Evolutionary conservation across 106 monocot species (phyloP), one percentile per base, ranked within the genome.

Genomic region (Platanthera zijinensis): DNA sequence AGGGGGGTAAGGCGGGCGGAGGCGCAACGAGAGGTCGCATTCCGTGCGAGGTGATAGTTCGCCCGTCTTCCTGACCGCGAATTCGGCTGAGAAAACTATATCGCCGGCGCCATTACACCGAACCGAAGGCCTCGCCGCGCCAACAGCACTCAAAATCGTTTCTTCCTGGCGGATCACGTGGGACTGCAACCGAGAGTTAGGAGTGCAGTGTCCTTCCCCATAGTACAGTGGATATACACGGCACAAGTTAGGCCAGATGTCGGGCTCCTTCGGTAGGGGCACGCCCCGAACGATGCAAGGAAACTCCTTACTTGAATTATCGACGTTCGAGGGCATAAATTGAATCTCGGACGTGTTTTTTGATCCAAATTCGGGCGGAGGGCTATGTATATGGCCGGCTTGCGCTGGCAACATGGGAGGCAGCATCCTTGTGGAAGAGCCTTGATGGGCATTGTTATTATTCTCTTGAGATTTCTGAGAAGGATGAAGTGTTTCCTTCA

Each of bases 21-120:
- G 68, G 17, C 79, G 81, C 54, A 95, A 69, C 1, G 94, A 87
- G 47, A 95, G 62, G 73, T 89, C 89, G 57, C 81, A 90, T 49
- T 19, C 80, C 10, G 28, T 64, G 25, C 30, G n/a, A 7, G 15
- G 51, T 19, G 62, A 5, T 30, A 32, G 21, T 61, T 53, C 72
- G 21, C 64, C 28, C 48, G 10, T 19, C 39, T 75, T 73, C 11
- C 66, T 11, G 32, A 66, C 5, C 1, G 21, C 21, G 59, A 61
- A 21, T 18, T 6, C 59, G 7, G 8, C 39, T 59, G 8, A 21
- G 9, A 51, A 77, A 77, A 6, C 13, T 4, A 39, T 76, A 12
- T 78, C 77, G 1, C 57, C 32, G 57, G 75, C 54, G 30, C 52
- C 11, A 21, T 19, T 9, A 12, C 67, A 52, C 2, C 22, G 59